These are phyloP conservation scores for Macrotyloma uniflorum DNA, from an alignment of 306 rosid species.

Conservation along the genomic window DNA sequence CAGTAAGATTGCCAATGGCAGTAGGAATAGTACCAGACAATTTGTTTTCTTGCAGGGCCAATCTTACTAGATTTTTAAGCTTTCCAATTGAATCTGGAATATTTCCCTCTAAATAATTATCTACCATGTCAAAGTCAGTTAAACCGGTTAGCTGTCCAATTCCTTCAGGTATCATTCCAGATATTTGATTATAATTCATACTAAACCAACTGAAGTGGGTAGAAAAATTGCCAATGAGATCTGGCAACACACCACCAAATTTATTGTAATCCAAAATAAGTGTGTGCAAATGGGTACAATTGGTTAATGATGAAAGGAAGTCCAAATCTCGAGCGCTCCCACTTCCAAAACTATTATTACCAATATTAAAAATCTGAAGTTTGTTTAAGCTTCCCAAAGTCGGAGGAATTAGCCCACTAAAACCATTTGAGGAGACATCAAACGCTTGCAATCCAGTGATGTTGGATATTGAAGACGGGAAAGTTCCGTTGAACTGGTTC, in stretches of 20 bases:
- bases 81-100: conserved; percentile 41
- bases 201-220: neutral
- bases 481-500: conserved; percentile 12
- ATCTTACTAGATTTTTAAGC: conserved; percentile 18
- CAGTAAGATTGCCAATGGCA: conserved; percentile 33
- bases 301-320: conserved; percentile 36
- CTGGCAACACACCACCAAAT: conserved; percentile 39
- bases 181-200: neutral
- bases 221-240: conserved; percentile 20
- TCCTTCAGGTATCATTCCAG: conserved; percentile 36
- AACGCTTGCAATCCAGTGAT: neutral
- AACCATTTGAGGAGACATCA: neutral
- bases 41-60: neutral
- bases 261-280: neutral
- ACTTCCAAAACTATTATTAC: neutral
- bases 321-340: conserved; percentile 25
- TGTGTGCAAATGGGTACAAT: neutral
- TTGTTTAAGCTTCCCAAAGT: conserved; percentile 28
- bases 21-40: conserved; percentile 28
- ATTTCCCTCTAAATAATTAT: conserved; percentile 16
- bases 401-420: conserved; percentile 27
- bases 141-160: conserved; percentile 28
- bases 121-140: neutral
- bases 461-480: conserved; percentile 37
- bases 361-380: neutral